phyloP scores from a whole-genome alignment of 2,329 filamentous ascomycete genomes.

The Colletotrichum phormii region DNA sequence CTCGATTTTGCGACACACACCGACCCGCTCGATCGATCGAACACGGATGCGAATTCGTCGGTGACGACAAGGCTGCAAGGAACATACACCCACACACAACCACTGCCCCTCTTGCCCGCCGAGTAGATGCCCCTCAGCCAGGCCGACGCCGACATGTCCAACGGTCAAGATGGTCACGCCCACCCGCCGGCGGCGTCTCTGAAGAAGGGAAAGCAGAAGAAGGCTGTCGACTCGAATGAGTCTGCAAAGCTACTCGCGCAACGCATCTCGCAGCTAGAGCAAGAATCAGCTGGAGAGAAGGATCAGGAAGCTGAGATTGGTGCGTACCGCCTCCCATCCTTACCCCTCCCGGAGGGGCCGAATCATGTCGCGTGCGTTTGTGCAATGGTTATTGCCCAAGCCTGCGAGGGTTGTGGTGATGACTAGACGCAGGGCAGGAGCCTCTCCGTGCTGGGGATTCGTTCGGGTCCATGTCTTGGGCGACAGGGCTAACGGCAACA shows the following conservation, averaged over 20 bases:
- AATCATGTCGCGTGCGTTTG: conserved; percentile 27
- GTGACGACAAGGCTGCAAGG: conserved; percentile 25
- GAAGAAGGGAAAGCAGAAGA: conserved; percentile 89
- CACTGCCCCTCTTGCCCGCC: conserved; percentile 15
- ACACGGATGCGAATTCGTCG: conserved; percentile 35
- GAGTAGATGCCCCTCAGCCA: conserved; percentile 53
- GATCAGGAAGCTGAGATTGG: conserved; percentile 97
- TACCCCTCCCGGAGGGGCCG: conserved; percentile 23
- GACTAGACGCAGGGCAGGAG: not conserved
- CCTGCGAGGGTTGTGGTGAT: not conserved
- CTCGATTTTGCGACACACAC: conserved; percentile 33
- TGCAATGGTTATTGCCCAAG: not conserved
- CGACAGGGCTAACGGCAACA: conserved; percentile 55
- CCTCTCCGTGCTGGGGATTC: not conserved
- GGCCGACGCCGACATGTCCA: conserved; percentile 54
- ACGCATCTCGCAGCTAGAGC: conserved; percentile 94
- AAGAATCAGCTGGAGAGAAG: conserved; percentile 92
- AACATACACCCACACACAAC: not conserved
- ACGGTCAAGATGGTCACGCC: conserved; percentile 54
- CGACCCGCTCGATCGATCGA: conserved; percentile 30
- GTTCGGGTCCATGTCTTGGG: conserved; percentile 12
- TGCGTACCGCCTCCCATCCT: conserved; percentile 52
- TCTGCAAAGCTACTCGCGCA: conserved; percentile 91
- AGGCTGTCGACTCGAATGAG: conserved; percentile 85
- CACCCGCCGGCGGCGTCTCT: conserved; percentile 57